A percentile compares a stretch with the other conserved stretches of the same genome.
phyloP scores from a whole-genome alignment of 495 filamentous ascomycete species.

The Parachaetomium inaequale region DNA sequence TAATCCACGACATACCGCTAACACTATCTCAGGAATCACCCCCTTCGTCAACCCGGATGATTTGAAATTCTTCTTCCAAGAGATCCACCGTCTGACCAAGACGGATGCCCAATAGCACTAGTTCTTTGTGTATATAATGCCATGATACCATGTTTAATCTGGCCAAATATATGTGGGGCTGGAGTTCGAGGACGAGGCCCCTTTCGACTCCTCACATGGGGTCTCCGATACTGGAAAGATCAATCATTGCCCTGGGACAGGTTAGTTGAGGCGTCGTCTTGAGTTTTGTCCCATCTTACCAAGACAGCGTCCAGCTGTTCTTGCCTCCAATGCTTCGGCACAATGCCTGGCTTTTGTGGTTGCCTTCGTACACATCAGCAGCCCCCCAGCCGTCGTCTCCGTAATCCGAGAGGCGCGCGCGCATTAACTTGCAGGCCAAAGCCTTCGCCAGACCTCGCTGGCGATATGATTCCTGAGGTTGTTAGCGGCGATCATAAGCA shows the following conservation, averaged over 20 bases:
- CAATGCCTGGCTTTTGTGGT: slow-evolving; percentile 40
- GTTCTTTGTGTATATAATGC: slow-evolving; percentile 5
- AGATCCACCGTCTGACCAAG: slow-evolving; percentile 69
- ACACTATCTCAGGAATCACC: slow-evolving; percentile 63
- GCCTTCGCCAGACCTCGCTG: slow-evolving; percentile 45
- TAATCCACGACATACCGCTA: slow-evolving; percentile 14
- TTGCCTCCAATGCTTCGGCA: slow-evolving; percentile 45
- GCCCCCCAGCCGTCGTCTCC: slow-evolving; percentile 40
- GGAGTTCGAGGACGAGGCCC: background rate
- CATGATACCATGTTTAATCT: background rate
- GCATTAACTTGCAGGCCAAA: slow-evolving; percentile 39
- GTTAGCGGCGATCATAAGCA: background rate
- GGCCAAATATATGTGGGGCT: background rate
- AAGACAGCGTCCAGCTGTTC: slow-evolving; percentile 36
- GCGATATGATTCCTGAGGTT: slow-evolving; percentile 37
- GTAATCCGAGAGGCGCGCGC: slow-evolving; percentile 35
- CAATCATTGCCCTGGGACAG: slow-evolving; percentile 23
- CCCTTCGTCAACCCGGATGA: slow-evolving; percentile 91
- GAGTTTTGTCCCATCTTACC: slow-evolving; percentile 34
- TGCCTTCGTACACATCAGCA: slow-evolving; percentile 43
- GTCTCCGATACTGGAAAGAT: slow-evolving; percentile 20
- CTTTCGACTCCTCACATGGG: slow-evolving; percentile 8
- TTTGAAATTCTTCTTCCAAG: slow-evolving; percentile 87
- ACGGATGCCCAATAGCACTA: slow-evolving; percentile 17
- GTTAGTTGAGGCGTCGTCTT: background rate